A percentile compares a stretch with the other conserved stretches of the same genome.
Conservation (phyloP, 78 protist genomes). For the Dictyostelium brefeldianum region DNA sequence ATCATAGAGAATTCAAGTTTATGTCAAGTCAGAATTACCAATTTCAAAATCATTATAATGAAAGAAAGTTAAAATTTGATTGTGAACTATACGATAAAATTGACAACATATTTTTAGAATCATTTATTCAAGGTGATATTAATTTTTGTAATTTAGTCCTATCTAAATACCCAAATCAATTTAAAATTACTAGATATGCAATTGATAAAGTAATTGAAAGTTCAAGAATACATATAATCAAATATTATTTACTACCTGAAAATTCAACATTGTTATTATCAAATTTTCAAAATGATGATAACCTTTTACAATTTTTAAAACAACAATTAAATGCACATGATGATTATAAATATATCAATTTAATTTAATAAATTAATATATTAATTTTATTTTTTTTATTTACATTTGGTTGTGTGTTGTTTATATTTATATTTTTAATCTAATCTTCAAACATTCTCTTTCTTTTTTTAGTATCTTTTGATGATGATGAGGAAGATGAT, state of each 20-base stretch:
- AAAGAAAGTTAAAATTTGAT: too few relatives aligned
- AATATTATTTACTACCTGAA: not conserved
- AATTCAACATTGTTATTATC: not conserved
- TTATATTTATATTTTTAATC: not conserved
- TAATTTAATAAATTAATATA: too few relatives aligned
- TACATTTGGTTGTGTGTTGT: not conserved
- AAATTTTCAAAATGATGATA: not conserved
- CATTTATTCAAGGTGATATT: constrained; percentile 14
- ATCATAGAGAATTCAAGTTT: too few relatives aligned
- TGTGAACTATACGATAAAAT: not conserved
- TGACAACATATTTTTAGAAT: not conserved
- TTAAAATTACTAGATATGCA: not conserved
- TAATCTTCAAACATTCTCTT: constrained; percentile 21
- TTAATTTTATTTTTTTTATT: not conserved
- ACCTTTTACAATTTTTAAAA: not conserved
- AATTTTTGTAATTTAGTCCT: not conserved
- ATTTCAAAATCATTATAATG: too few relatives aligned
- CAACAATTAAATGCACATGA: not conserved
- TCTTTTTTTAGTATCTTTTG: not conserved
- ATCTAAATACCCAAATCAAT: not conserved
- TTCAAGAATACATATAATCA: not conserved
- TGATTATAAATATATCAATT: not conserved
- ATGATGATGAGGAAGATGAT: not conserved
- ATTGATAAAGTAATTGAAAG: not conserved
- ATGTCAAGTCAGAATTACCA: too few relatives aligned